Conservation (phyloP, 2,329 filamentous ascomycete species). For the Paecilomyces variotii region DNA sequence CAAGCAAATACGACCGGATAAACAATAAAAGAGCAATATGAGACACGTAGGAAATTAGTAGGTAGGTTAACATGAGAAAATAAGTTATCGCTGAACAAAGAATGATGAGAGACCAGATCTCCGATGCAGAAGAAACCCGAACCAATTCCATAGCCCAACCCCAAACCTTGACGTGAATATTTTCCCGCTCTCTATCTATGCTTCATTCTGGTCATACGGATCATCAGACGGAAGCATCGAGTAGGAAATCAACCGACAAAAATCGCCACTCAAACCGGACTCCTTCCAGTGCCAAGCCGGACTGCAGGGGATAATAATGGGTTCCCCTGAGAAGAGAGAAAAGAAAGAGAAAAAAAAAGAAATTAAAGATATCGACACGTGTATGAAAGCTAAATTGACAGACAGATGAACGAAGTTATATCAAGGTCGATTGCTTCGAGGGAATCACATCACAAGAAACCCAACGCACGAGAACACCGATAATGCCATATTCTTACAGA, state of each 20-base stretch:
- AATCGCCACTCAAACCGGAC: constrained; percentile 3
- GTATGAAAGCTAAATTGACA: constrained; percentile 1
- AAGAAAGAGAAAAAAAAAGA: background rate
- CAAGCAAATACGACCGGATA: background rate
- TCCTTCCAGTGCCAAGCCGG: constrained; percentile 6
- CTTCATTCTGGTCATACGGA: constrained; percentile 17
- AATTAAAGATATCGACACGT: constrained; percentile 6
- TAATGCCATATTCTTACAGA: background rate
- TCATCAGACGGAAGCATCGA: constrained; percentile 8
- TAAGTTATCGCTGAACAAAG: background rate
- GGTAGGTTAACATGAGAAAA: background rate
- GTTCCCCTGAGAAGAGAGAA: constrained; percentile 4
- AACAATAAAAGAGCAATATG: background rate
- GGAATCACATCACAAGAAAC: constrained; percentile 10
- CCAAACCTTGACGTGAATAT: constrained; percentile 14
- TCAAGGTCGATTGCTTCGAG: constrained; percentile 11
- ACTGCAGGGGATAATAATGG: constrained; percentile 2
- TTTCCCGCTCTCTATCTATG: constrained; percentile 15
- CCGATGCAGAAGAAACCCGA: constrained; percentile 7
- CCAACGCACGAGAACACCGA: background rate
- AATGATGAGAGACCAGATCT: background rate
- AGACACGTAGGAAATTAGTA: background rate
- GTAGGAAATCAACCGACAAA: constrained; percentile 6
- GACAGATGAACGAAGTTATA: constrained; percentile 9
- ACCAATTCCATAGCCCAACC: constrained; percentile 11